Evolutionary conservation across 2,329 filamentous ascomycete species (phyloP).

Genomic region (Aspergillus calidoustus): DNA sequence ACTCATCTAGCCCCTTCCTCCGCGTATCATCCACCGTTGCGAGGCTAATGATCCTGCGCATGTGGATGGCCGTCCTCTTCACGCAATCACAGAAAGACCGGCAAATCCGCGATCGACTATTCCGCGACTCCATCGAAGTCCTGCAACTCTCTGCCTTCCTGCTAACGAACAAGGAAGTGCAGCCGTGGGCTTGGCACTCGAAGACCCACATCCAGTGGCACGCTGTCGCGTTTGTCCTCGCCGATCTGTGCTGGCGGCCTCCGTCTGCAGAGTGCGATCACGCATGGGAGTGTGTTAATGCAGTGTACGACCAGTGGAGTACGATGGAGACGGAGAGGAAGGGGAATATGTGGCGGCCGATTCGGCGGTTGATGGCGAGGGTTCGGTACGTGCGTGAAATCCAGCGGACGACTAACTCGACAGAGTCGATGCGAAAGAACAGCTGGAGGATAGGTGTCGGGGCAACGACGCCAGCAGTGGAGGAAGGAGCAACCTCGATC

Average conservation of each 20-base stretch:
- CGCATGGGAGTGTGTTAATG: conserved; percentile 62
- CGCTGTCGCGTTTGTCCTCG: conserved; percentile 63
- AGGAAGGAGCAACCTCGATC: background rate
- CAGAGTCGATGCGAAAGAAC: background rate
- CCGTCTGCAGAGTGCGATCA: conserved; percentile 57
- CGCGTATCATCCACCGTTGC: conserved; percentile 19
- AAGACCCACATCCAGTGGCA: conserved; percentile 67
- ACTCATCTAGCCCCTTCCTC: conserved; percentile 16
- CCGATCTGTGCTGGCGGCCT: conserved; percentile 63
- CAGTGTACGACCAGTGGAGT: conserved; percentile 32
- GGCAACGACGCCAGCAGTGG: background rate
- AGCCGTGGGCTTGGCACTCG: conserved; percentile 67
- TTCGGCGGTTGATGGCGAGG: conserved; percentile 21
- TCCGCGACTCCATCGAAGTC: conserved; percentile 71
- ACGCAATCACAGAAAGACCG: conserved; percentile 10
- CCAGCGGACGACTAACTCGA: background rate
- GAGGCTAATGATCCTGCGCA: conserved; percentile 22
- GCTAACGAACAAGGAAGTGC: conserved; percentile 62
- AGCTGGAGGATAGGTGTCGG: background rate
- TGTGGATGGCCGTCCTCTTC: conserved; percentile 25
- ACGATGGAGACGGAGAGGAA: conserved; percentile 10
- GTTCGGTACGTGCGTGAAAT: conserved; percentile 18
- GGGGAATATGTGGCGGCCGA: conserved; percentile 15
- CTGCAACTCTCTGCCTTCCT: conserved; percentile 69
- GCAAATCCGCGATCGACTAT: conserved; percentile 49